Percentiles rank a stretch among this genome's conserved stretches.
These are phyloP conservation scores for Pisolithus tinctorius DNA, from an alignment of 768 basidiomycete genomes.

Conservation along the genomic window DNA sequence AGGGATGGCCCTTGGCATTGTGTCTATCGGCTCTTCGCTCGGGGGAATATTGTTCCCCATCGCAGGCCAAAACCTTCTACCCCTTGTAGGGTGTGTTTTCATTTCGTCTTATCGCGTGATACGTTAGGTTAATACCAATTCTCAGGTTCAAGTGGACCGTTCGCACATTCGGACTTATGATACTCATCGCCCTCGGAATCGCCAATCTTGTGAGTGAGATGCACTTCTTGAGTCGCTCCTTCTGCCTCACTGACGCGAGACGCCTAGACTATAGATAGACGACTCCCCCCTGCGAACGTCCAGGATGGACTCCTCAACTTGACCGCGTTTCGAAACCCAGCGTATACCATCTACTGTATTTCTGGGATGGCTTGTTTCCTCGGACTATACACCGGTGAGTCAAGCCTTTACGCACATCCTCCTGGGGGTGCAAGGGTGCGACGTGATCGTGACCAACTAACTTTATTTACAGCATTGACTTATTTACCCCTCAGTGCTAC, in stretches of 20 bases:
- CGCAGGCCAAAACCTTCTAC: slow-evolving; percentile 46
- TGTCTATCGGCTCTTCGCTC: slow-evolving; percentile 58
- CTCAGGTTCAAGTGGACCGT: slow-evolving; percentile 73
- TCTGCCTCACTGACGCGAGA: not conserved
- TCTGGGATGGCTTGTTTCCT: slow-evolving; percentile 55
- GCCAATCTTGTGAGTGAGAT: slow-evolving; percentile 42
- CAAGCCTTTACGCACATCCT: not conserved
- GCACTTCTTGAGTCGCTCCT: slow-evolving; percentile 8
- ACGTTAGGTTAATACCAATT: not conserved
- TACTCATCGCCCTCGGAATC: slow-evolving; percentile 43
- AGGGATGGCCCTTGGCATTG: slow-evolving; percentile 52
- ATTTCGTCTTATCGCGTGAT: not conserved
- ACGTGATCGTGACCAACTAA: slow-evolving; percentile 3
- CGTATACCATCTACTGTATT: slow-evolving; percentile 50
- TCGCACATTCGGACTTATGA: slow-evolving; percentile 60
- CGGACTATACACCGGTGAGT: slow-evolving; percentile 60
- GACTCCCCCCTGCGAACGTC: slow-evolving; percentile 47
- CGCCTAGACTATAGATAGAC: slow-evolving; percentile 30
- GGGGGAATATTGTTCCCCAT: slow-evolving; percentile 70
- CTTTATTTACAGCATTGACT: slow-evolving; percentile 42
- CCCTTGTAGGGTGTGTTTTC: slow-evolving; percentile 43
- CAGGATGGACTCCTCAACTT: slow-evolving; percentile 55
- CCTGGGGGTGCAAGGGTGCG: not conserved
- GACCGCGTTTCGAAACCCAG: slow-evolving; percentile 37
- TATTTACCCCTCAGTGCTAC: slow-evolving; percentile 43